phyloP scores from a whole-genome alignment of 768 basidiomycete genomes.

The Trametes sanguinea region DNA sequence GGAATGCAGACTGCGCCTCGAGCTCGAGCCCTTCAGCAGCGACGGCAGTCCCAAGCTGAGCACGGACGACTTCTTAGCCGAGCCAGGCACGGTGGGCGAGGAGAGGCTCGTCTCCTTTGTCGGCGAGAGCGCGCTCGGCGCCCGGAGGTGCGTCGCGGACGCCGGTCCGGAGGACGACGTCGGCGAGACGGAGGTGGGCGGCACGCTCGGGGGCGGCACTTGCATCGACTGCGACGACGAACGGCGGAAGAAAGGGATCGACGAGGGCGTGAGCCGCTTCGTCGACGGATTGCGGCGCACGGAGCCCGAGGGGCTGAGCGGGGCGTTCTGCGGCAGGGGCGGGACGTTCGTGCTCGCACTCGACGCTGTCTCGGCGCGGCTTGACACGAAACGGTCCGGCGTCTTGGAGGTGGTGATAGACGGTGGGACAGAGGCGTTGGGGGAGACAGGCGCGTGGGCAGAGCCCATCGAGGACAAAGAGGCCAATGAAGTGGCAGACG shows the following conservation, averaged over 20 bases:
- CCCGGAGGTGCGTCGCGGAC: constrained; percentile 42
- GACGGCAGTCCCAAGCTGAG: constrained; percentile 80
- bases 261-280: constrained; percentile 86
- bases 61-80: constrained; percentile 79
- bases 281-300: constrained; percentile 63
- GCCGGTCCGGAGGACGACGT: constrained; percentile 51
- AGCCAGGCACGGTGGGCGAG: constrained; percentile 57
- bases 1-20: constrained; percentile 75
- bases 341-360: constrained; percentile 71
- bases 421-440: constrained; percentile 28
- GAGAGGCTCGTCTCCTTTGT: constrained; percentile 52
- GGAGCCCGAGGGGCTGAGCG: constrained; percentile 74
- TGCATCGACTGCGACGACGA: constrained; percentile 90
- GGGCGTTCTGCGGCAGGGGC: constrained; percentile 56
- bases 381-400: constrained; percentile 61
- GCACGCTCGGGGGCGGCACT: constrained; percentile 47
- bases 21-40: constrained; percentile 80
- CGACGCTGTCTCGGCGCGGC: constrained; percentile 74
- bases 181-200: constrained; percentile 37
- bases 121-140: constrained; percentile 50
- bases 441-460: constrained; percentile 46
- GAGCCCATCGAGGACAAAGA: constrained; percentile 78
- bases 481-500: constrained; percentile 72
- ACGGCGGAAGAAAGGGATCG: constrained; percentile 92
- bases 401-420: constrained; percentile 53